Evolutionary conservation across 2,329 filamentous ascomycete genomes (phyloP).

Genomic region (Golovinomyces cichoracearum): DNA sequence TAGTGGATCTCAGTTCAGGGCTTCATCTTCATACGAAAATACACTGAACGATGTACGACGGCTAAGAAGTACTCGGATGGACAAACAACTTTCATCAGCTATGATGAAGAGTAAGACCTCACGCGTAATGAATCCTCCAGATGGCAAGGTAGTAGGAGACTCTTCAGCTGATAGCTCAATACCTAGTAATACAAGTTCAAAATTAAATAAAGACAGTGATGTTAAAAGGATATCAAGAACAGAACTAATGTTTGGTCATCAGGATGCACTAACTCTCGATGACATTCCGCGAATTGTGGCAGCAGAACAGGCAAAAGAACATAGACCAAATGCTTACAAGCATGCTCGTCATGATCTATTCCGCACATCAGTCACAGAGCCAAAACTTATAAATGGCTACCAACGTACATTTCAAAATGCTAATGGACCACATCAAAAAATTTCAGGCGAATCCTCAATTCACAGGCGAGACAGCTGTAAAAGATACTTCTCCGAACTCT

Average conservation of each 20-base stretch:
- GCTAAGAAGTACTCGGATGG: conserved; percentile 72
- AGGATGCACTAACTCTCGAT: conserved; percentile 78
- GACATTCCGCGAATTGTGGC: conserved; percentile 92
- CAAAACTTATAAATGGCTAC: conserved; percentile 41
- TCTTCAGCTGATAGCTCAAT: conserved; percentile 33
- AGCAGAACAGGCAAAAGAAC: conserved; percentile 79
- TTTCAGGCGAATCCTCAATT: conserved; percentile 25
- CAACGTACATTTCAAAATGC: conserved; percentile 38
- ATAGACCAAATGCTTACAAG: conserved; percentile 55
- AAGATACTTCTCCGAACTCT: conserved; percentile 87
- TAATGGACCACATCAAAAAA: conserved; percentile 23
- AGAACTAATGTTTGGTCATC: conserved; percentile 66
- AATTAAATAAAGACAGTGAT: conserved; percentile 59
- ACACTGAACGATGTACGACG: conserved; percentile 87
- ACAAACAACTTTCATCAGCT: conserved; percentile 80
- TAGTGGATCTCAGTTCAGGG: conserved; percentile 29
- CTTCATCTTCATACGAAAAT: conserved; percentile 66
- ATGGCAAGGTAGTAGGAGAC: conserved; percentile 41
- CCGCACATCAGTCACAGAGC: conserved; percentile 28
- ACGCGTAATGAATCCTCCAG: conserved; percentile 70
- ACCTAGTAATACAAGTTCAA: conserved; percentile 31
- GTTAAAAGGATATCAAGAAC: conserved; percentile 40
- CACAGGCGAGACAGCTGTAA: conserved; percentile 24
- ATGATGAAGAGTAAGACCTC: conserved; percentile 77
- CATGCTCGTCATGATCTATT: conserved; percentile 46